Conservation (phyloP, 495 filamentous ascomycete species). For the Ascobolus immersus region DNA sequence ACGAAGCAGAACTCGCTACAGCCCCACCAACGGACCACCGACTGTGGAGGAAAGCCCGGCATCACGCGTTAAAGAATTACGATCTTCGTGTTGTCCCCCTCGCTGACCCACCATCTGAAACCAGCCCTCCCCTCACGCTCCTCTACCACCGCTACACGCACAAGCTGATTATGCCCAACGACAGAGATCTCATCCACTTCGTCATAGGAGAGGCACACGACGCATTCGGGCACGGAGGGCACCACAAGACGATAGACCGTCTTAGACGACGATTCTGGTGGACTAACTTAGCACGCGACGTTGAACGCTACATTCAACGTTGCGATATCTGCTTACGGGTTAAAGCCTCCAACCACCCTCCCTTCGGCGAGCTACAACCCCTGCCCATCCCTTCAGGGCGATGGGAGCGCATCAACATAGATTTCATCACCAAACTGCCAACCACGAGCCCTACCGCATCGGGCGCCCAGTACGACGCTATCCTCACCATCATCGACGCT, state of each 20-base stretch:
- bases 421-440: too few species aligned
- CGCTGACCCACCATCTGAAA: too few species aligned
- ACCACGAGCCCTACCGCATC: too few species aligned
- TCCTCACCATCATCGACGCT: slow-evolving; percentile 1
- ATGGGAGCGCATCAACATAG: slow-evolving; percentile 1
- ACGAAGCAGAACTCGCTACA: too few species aligned
- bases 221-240: neutral
- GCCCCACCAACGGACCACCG: too few species aligned
- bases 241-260: neutral
- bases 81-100: too few species aligned
- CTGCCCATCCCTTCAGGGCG: neutral
- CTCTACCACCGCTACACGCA: neutral
- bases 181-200: neutral
- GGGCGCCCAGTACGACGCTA: neutral
- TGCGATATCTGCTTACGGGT: too few species aligned
- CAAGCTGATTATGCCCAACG: neutral
- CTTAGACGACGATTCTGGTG: neutral
- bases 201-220: slow-evolving; percentile 1
- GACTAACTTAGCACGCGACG: too few species aligned
- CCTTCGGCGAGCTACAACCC: neutral
- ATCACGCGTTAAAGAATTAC: too few species aligned
- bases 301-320: too few species aligned
- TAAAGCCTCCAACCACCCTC: neutral
- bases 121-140: too few species aligned
- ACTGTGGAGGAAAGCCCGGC: too few species aligned